phyloP scores from a whole-genome alignment of 345 rosid species.

The Erysimum cheiranthoides region DNA sequence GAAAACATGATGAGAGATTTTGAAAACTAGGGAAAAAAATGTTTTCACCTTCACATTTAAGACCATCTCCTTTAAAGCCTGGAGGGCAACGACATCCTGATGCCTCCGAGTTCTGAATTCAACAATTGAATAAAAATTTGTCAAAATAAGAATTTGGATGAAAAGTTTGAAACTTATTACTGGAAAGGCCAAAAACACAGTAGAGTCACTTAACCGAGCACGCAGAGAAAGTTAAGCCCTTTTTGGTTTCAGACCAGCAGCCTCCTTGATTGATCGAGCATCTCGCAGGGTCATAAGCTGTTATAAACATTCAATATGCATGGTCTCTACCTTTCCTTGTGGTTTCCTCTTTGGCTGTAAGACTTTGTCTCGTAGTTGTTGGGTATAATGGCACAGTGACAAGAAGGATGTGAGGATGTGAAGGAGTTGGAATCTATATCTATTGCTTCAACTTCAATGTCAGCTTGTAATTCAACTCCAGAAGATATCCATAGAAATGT shows the following conservation, averaged over 20 bases:
- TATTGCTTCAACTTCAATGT: too few relatives aligned
- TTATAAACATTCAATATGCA: background rate
- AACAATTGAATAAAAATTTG: background rate
- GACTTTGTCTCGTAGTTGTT: too few relatives aligned
- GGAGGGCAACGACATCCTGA: slow-evolving; percentile 83
- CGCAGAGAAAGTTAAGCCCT: slow-evolving; percentile 73
- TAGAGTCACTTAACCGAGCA: slow-evolving; percentile 72
- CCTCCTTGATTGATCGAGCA: slow-evolving; percentile 80
- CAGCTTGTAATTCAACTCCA: too few relatives aligned
- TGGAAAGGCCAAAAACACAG: background rate
- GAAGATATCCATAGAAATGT: too few relatives aligned
- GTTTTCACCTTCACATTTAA: slow-evolving; percentile 71
- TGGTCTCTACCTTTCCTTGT: too few relatives aligned
- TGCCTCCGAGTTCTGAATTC: slow-evolving; percentile 62
- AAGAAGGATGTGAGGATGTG: too few relatives aligned
- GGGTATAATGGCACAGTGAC: too few relatives aligned
- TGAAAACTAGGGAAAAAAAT: background rate
- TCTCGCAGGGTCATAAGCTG: slow-evolving; percentile 88
- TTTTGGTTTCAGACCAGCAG: slow-evolving; percentile 85
- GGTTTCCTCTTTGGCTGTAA: too few relatives aligned
- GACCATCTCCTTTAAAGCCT: slow-evolving; percentile 83
- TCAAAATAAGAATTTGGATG: slow-evolving; percentile 2
- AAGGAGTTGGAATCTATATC: too few relatives aligned
- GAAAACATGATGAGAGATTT: too few relatives aligned
- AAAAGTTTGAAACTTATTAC: slow-evolving; percentile 10